Conservation (phyloP, 345 rosid species). For the Clarkia xantiana region DNA sequence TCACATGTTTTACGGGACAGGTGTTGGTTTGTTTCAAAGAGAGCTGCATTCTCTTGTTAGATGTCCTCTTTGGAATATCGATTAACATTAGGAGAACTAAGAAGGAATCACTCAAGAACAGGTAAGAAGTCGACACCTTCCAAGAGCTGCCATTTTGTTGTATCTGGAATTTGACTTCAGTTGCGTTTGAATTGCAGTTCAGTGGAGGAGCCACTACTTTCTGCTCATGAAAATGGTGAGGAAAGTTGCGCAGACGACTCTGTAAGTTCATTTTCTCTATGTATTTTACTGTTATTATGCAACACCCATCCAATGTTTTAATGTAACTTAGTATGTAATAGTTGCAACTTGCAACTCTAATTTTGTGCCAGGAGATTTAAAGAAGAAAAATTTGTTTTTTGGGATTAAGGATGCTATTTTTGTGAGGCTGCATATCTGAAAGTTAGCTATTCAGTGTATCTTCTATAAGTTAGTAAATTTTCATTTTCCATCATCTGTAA, state of each 20-base stretch:
- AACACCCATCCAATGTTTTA: no score
- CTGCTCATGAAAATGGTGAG: constrained; percentile 22
- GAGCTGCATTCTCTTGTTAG: constrained; percentile 37
- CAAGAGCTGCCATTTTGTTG: background rate
- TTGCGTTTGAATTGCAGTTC: constrained; percentile 28
- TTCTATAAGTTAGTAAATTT: no score
- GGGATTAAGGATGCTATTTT: no score
- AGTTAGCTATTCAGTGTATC: no score
- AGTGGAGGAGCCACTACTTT: constrained; percentile 49
- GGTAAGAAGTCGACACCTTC: constrained; percentile 21
- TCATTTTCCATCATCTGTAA: no score
- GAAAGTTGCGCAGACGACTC: constrained; percentile 18
- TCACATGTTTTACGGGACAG: constrained; percentile 15
- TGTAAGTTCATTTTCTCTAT: constrained; percentile 22
- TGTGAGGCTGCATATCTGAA: no score
- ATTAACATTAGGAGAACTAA: constrained; percentile 40
- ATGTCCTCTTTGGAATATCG: constrained; percentile 43
- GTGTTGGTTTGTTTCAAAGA: constrained; percentile 28
- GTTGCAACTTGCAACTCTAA: no score
- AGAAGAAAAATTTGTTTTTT: no score
- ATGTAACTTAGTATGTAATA: no score
- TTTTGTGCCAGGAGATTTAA: no score
- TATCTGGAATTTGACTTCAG: constrained; percentile 8
- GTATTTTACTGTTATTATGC: background rate
- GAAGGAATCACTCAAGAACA: constrained; percentile 17